Evolutionary conservation across 768 basidiomycete species (phyloP), one percentile per base, ranked within the genome.

Genomic region (Suillus luteus): DNA sequence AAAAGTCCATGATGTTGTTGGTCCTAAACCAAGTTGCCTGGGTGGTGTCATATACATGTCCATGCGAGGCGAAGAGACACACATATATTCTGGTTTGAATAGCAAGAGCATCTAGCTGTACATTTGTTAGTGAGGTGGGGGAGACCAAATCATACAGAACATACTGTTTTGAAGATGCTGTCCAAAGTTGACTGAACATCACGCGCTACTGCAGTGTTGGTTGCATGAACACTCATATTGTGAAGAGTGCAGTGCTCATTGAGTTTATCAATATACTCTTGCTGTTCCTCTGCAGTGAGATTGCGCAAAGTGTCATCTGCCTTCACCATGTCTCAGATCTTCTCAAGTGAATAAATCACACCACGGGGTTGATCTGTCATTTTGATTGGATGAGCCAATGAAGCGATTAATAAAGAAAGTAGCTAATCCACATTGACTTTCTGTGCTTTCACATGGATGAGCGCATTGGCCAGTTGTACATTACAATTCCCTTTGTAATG

Each of bases 1-100:
- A 62, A n/a, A 65, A 65, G 22, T 65, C 61, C 61, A 65, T 54
- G 8, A 52, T 52, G 31, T 65, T 65, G 35, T 65, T 31, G 0
- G 27, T 65, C 10, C 64, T 38, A 14, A 62, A 62, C 60, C 60
- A 65, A 0, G 64, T 64, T 33, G 60, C 44, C 11, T 37, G 24
- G 7, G 41, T 49, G 15, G 51, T 49, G 43, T 62, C 37, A 17
- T 65, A 48, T 17, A 55, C 19, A 55, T 65, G 61, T 15, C 64
- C 61, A 15, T 12, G 14, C 1, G 52, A 55, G 44, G 43, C 9
- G 22, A 65, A 65, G 22, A 65, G 33, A 44, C 17, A 40, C 1
- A 1, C 52, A 48, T 62, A 65, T 10, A 27, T 35, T 4, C 64
- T 40, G 4, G 61, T 65, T 35, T 43, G 19, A 2, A 52, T 8